Base-by-base conservation (phyloP, 768 basidiomycete species). In the Calocybe indica region DNA sequence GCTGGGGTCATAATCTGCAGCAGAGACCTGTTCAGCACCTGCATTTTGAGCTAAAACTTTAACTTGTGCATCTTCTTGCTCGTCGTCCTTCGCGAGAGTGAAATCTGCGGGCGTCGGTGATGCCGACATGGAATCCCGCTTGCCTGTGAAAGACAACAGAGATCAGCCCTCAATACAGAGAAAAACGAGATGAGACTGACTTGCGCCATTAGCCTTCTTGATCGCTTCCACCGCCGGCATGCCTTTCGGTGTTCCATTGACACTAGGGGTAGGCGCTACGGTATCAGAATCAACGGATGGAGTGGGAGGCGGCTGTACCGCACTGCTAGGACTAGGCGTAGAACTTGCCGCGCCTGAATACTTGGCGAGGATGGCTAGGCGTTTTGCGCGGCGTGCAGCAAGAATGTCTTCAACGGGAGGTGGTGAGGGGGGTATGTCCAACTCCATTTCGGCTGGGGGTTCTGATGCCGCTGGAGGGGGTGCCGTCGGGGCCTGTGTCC, bases 1-100 rank as follows among this genome's bases (percentile, higher is more conserved):
- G 55, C 70, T 74, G 2, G 75, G 74, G 51, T 97, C 88, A 65
- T 96, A 96, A 66, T 97, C 94, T 39, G 92, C 94, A 14, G 94
- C 94, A 30, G 83, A 88, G 38, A 96, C 73, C 58, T 92, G 88
- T 55, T 86, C 82, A 62, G 72, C 63, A 46, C 66, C 69, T 34
- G 66, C 70, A 42, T 76, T 72, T 52, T 73, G 71, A 31, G 63
- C 22, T 22, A 22, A 22, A 22, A 67, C 69, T 46, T 75, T 73
- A 6, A 69, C 71, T 33, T 76, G 69, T 12, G 66, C 68, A 13
- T 66, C 70, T 33, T 74, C 72, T 43, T 76, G 69, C 13, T 82
- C 77, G 15, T 71, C 74, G 38, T 77, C 77, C 58, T 91, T 92
- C 1, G 79, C 80, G 5, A 92, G 72, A 30, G 80, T 74, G 56